Evolutionary conservation across 2,329 filamentous ascomycete genomes (phyloP), one percentile per base, ranked within the genome.

Genomic region (Ilyonectria mors-panacis): DNA sequence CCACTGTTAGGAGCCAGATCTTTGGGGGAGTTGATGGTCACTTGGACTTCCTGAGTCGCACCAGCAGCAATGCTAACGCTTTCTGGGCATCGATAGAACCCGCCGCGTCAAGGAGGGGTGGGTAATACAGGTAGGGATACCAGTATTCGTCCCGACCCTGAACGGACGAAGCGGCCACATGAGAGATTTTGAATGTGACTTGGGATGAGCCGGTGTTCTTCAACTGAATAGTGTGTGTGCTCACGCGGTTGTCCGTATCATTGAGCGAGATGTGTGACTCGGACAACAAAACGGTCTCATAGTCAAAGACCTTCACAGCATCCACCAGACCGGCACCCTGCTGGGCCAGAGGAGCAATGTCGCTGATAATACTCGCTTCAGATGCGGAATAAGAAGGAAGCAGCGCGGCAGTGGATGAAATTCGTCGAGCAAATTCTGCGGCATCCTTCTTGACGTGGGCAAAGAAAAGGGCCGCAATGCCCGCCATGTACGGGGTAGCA

Each of bases 271-370:
- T 26, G 9, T 45, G 56, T 2, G 69, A 63, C 23, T 63, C 71
- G 1, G 69, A 70, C 17, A 70, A 30, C 1, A 73, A 47, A 3
- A 70, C 58, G 0, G 57, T 62, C 8, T 57, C 48, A 1, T 59
- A 65, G 48, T 66, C 70, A 13, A 74, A 61, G 1, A 70, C 10
- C 35, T 67, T 73, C 4, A 59, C 62, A 0, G 66, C 70, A 17
- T 74, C 66, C 9, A 73, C 58, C 6, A 74, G 65, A 3, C 72
- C 72, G 9, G 70, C 69, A 13, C 72, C 72, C 44, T 74, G 72
- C 44, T 74, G 72, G 0, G 70, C 72, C 23, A 73, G 44, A 19
- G 70, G 50, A 6, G 59, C 58, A 17, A 66, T 28, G 15, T 53
- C 33, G 28, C 45, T 44, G 44, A 65, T 8, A 26, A 70, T 30